Evolutionary conservation across 2,329 filamentous ascomycete species (phyloP).

Genomic region (Plenodomus tracheiphilus): DNA sequence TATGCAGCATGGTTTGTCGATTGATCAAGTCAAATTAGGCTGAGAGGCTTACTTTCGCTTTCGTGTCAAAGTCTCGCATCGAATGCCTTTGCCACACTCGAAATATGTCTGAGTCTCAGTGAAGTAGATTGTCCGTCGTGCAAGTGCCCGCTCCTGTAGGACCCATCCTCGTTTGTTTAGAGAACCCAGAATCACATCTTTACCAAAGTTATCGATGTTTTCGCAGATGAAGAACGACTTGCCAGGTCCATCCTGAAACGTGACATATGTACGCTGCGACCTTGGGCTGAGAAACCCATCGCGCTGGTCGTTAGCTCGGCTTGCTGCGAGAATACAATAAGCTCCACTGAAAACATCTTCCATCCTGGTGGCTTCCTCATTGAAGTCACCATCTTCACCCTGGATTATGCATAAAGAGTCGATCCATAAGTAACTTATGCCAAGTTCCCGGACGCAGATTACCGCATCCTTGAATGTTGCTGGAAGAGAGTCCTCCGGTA

Average conservation of each 20-base stretch:
- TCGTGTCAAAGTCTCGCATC: slow-evolving; percentile 22
- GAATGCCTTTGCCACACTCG: slow-evolving; percentile 27
- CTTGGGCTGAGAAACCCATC: slow-evolving; percentile 11
- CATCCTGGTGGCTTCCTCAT: slow-evolving; percentile 21
- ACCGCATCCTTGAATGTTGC: slow-evolving; percentile 22
- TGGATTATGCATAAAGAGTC: slow-evolving; percentile 30
- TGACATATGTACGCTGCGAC: slow-evolving; percentile 7
- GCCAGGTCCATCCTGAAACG: background rate
- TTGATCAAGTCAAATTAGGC: background rate
- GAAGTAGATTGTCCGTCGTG: slow-evolving; percentile 33
- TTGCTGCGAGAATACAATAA: slow-evolving; percentile 21
- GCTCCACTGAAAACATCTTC: slow-evolving; percentile 22
- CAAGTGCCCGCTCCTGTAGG: slow-evolving; percentile 30
- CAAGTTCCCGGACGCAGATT: slow-evolving; percentile 11
- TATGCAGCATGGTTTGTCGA: no score
- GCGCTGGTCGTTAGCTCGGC: slow-evolving; percentile 7
- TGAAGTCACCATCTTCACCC: slow-evolving; percentile 20
- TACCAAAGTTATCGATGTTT: slow-evolving; percentile 24
- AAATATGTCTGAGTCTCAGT: slow-evolving; percentile 30
- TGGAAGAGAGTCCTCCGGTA: slow-evolving; percentile 11
- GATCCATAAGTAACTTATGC: slow-evolving; percentile 28
- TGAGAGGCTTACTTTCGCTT: slow-evolving; percentile 19
- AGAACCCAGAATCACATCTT: slow-evolving; percentile 16
- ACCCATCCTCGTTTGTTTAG: slow-evolving; percentile 34
- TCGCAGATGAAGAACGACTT: slow-evolving; percentile 18